Evolutionary conservation across 1,284 basidiomycete genomes (phyloP).

Genomic region (Neonothopanus nambi): DNA sequence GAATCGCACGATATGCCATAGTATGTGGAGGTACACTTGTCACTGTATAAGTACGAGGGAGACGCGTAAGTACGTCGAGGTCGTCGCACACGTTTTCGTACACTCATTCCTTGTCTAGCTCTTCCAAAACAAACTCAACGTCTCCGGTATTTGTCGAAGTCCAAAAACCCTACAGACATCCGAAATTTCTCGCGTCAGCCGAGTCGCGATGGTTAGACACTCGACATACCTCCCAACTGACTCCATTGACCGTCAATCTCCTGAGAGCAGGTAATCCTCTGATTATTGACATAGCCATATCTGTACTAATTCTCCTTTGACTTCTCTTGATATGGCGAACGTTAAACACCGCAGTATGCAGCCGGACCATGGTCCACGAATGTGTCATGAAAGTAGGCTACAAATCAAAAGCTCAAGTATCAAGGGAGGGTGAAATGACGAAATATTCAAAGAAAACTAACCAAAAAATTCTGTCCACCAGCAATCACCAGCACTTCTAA

Average conservation of each 20-base stretch:
- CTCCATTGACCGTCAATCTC: background rate
- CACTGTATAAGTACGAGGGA: no score
- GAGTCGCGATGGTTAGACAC: no score
- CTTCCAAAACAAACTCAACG: background rate
- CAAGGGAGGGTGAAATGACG: background rate
- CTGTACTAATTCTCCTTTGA: background rate
- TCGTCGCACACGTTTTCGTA: no score
- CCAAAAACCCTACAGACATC: background rate
- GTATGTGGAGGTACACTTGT: no score
- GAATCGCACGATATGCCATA: no score
- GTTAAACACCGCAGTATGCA: no score
- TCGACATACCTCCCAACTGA: background rate
- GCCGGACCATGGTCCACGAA: background rate
- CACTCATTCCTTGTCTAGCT: no score
- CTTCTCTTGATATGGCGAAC: background rate
- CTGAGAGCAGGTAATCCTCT: background rate
- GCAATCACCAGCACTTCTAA: slow-evolving; percentile 32
- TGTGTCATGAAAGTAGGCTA: background rate
- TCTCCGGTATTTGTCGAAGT: background rate
- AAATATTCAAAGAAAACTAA: slow-evolving; percentile 19
- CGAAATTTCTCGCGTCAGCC: background rate
- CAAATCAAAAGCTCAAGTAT: background rate
- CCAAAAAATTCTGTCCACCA: slow-evolving; percentile 27
- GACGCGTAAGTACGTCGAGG: no score
- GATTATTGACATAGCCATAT: background rate